Base-by-base conservation (phyloP, 2,329 filamentous ascomycete genomes). In the Lecanicillium sp. region DNA sequence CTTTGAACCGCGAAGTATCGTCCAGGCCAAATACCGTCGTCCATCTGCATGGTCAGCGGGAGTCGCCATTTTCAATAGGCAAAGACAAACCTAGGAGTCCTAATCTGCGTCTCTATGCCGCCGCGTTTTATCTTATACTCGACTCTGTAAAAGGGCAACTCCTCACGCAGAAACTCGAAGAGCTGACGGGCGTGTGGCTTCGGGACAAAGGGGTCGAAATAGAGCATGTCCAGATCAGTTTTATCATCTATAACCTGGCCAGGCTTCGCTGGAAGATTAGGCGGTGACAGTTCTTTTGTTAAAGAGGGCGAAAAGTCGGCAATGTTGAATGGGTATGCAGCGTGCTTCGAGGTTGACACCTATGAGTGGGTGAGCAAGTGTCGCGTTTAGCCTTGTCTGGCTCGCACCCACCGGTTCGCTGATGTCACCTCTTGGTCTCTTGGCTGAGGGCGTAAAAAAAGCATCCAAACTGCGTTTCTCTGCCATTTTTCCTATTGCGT, bases 61-160 rank as follows among this genome's bases (percentile, higher is more conserved):
- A 30, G 17, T 2, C 12, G 39, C n/a, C 35, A 3, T 8, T n/a
- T n/a, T 3, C 4, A 15, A 2, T 27, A 14, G 15, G 2, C 4
- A 38, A 14, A 36, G 40, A 51, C 54, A 43, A 56, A 71, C 68
- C 74, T 69, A 30, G 74, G 74, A 5, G 74, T 80, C 35, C 64
- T 65, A 60, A 90, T 81, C 19, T 77, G 70, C 0, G 81, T 84
- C 47, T 82, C 75, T 1, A 77, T 63, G 1, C 78, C 74, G 3
- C 79, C 79, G 7, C 87, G 77, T 46, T 79, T 83, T 57, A 90
- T 87, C 26, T 74, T 80, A 58, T 90, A 90, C 56, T 81, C 75
- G 4, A 90, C 86, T 44, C 84, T 76, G 58, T 90, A 88, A 65
- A 90, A 90, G 8, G 84, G 84, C 1, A 91, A 66, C 51, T 85